These are phyloP conservation scores for Rhipidocladum racemiflorum DNA, from an alignment of 176 grass and related monocot genomes.

Conservation along the genomic window DNA sequence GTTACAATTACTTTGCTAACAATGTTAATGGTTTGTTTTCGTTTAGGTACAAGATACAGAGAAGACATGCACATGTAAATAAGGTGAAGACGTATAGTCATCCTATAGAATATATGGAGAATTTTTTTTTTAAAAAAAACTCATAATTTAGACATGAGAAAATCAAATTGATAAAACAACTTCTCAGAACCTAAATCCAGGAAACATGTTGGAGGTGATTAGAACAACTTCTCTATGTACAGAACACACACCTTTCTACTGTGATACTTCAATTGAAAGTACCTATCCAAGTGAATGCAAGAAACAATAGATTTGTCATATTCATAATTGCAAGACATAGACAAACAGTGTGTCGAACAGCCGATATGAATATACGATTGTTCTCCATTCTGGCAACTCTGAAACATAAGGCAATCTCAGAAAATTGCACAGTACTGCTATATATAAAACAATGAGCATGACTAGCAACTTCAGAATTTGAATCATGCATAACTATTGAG, in stretches of 20 bases:
- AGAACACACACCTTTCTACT: constrained; percentile 55
- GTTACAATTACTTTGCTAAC: neutral
- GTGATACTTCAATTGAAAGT: constrained; percentile 50
- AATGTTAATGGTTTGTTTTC: neutral
- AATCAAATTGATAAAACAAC: constrained; percentile 1
- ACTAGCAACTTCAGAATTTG: constrained; percentile 14
- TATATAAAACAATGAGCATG: constrained; percentile 36
- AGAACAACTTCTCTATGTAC: constrained; percentile 31
- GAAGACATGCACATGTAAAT: neutral
- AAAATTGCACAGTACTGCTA: constrained; percentile 16
- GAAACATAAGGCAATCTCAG: constrained; percentile 46
- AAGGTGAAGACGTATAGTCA: neutral
- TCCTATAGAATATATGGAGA: neutral
- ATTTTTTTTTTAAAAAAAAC: neutral
- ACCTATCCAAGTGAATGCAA: constrained; percentile 55
- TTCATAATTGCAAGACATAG: constrained; percentile 54
- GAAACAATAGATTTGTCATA: constrained; percentile 56
- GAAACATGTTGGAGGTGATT: neutral
- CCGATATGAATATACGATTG: constrained; percentile 48
- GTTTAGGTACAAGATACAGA: neutral
- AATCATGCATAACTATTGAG: neutral
- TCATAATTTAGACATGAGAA: neutral
- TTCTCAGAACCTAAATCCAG: neutral
- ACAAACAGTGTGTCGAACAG: constrained; percentile 46
- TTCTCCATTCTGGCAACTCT: constrained; percentile 48